Conservation (phyloP, 2,329 filamentous ascomycete species). For the Lecanicillium sp. region DNA sequence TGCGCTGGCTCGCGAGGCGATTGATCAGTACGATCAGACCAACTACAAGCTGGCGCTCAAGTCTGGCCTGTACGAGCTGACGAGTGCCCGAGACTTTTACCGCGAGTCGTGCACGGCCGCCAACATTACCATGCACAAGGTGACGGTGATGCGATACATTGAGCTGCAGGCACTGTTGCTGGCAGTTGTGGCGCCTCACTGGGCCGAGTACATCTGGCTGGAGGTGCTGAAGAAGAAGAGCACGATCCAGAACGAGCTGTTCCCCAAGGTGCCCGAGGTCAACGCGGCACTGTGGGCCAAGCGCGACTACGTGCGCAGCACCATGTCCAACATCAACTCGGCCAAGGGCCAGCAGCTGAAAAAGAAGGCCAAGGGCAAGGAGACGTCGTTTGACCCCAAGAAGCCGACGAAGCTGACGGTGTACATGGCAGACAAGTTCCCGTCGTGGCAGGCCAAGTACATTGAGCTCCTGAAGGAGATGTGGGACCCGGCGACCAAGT, state of each 20-base stretch:
- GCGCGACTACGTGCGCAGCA: constrained; percentile 71
- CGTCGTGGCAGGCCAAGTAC: constrained; percentile 86
- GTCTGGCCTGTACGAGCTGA: constrained; percentile 83
- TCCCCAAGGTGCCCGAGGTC: constrained; percentile 58
- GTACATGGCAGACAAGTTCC: constrained; percentile 72
- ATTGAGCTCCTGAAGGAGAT: constrained; percentile 69
- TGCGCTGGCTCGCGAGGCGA: constrained; percentile 68
- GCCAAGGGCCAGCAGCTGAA: constrained; percentile 78
- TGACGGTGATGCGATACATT: constrained; percentile 71
- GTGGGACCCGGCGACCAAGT: constrained; percentile 54
- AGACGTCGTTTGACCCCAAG: constrained; percentile 76
- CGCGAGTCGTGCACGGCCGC: constrained; percentile 72
- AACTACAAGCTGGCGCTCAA: constrained; percentile 78
- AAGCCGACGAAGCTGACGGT: constrained; percentile 88
- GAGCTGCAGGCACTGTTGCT: constrained; percentile 80
- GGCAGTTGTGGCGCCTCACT: constrained; percentile 82
- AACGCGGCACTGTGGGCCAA: constrained; percentile 63
- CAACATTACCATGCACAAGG: constrained; percentile 79
- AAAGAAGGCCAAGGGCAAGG: constrained; percentile 90
- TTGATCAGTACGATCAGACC: constrained; percentile 69
- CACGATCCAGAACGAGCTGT: constrained; percentile 73
- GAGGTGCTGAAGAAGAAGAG: constrained; percentile 74
- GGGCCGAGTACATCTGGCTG: constrained; percentile 88
- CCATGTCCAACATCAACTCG: constrained; percentile 67
- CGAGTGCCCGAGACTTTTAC: constrained; percentile 82